Evolutionary conservation across 2,329 filamentous ascomycete species (phyloP), one percentile per base, ranked within the genome.

Genomic region (Chrysosporium queenslandicum): DNA sequence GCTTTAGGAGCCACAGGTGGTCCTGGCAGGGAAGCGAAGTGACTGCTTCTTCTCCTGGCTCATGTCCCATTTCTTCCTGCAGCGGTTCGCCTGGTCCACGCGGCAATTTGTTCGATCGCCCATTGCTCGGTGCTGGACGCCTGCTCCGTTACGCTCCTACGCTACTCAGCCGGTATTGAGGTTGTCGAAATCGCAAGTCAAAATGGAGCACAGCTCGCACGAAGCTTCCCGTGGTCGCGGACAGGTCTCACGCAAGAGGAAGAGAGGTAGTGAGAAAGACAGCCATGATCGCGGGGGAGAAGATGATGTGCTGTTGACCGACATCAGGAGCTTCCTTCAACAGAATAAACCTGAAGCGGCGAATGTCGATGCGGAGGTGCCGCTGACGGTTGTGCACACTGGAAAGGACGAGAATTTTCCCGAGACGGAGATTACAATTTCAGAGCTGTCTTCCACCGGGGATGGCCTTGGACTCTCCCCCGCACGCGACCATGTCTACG

Each of bases 361-460:
- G 58, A 58, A 18, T 55, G 58, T 21, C 27, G 64, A 65, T 3
- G 56, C 59, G 4, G 61, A 58, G 2, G 63, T 1, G 58, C 58
- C 55, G 40, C 56, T 62, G 16, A 54, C 58, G 23, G 54, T 58
- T n/a, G 52, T 55, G 20, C 58, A 54, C 34, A 41, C 43, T 6
- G 89, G 1, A 85, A 86, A 1, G 79, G 83, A 58, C 74, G 75
- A 56, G 11, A 16, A 16, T 36, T 85, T 85, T 54, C 78, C 81
- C 4, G 87, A 94, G 65, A 80, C 92, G 37, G 83, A 95, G 50
- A 79, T 97, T 37, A 81, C 85, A n/a, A 83, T 97, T 53, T 69
- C 82, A 5, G 81, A 86, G 58, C 75, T 97, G 30, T 94, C 91
- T 0, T 97, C 91, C 0, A 95, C 87, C 0, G 92, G 92, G 50